A percentile compares a stretch with the other conserved stretches of the same genome.
Evolutionary conservation across 805 yeast species (phyloP).

Genomic region (Ogataea allantospora): DNA sequence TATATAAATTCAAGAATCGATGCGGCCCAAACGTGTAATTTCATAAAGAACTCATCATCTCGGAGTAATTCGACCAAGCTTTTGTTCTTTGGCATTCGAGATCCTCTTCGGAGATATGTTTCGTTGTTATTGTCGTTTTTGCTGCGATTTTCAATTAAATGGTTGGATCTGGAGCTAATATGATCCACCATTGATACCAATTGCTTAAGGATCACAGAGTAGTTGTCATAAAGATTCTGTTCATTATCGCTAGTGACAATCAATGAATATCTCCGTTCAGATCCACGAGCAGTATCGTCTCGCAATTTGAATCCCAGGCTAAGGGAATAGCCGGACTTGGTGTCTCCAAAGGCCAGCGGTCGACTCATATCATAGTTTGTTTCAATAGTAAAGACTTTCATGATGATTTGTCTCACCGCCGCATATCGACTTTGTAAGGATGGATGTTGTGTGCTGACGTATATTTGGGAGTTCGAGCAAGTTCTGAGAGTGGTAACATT

Average conservation of each 20-base stretch:
- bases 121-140: constrained; percentile 42
- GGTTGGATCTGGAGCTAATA: constrained; percentile 32
- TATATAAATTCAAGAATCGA: constrained; percentile 39
- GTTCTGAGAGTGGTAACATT: constrained; percentile 31
- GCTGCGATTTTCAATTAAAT: constrained; percentile 15
- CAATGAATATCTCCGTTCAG: constrained; percentile 65
- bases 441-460: constrained; percentile 62
- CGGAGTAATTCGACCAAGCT: constrained; percentile 54
- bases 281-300: constrained; percentile 69
- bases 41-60: constrained; percentile 52
- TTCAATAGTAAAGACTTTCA: constrained; percentile 66
- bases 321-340: constrained; percentile 56
- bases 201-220: constrained; percentile 49
- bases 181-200: constrained; percentile 40
- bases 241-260: constrained; percentile 58
- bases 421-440: constrained; percentile 49
- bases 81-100: constrained; percentile 49
- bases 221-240: constrained; percentile 48
- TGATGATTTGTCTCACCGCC: constrained; percentile 55
- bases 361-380: constrained; percentile 55
- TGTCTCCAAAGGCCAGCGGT: constrained; percentile 66
- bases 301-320: constrained; percentile 58
- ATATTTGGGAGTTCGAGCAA: constrained; percentile 28
- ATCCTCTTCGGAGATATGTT: constrained; percentile 54
- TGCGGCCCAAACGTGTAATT: constrained; percentile 64